These are phyloP conservation scores for Blastobotrys robertii DNA, from an alignment of 805 yeast genomes.

Conservation along the genomic window DNA sequence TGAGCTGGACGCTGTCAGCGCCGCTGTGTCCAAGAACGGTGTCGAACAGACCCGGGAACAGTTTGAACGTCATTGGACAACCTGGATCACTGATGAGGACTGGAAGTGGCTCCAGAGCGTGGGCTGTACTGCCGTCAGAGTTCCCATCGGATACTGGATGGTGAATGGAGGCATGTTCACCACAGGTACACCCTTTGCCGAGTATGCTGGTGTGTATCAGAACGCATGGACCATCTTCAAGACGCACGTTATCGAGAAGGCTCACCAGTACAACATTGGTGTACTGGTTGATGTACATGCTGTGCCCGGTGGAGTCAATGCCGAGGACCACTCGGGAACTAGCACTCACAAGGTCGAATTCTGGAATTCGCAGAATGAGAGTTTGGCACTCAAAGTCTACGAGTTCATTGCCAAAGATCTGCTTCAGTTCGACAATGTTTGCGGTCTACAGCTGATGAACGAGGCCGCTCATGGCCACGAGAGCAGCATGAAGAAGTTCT, in stretches of 20 bases:
- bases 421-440: slow-evolving; percentile 49
- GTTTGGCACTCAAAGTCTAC: slow-evolving; percentile 41
- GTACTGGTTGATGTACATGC: slow-evolving; percentile 82
- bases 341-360: slow-evolving; percentile 48
- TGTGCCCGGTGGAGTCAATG: slow-evolving; percentile 87
- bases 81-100: slow-evolving; percentile 55
- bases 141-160: slow-evolving; percentile 91
- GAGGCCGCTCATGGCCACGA: slow-evolving; percentile 60
- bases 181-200: slow-evolving; percentile 52
- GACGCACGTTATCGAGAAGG: slow-evolving; percentile 43
- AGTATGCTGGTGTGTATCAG: slow-evolving; percentile 46
- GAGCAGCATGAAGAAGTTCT: slow-evolving; percentile 44
- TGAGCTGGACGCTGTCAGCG: slow-evolving; percentile 66
- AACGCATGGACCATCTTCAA: slow-evolving; percentile 64
- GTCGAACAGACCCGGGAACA: slow-evolving; percentile 41
- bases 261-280: slow-evolving; percentile 53
- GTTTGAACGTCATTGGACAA: slow-evolving; percentile 55
- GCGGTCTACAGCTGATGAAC: slow-evolving; percentile 78
- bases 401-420: slow-evolving; percentile 57
- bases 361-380: slow-evolving; percentile 39
- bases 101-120: slow-evolving; percentile 64
- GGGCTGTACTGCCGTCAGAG: slow-evolving; percentile 71
- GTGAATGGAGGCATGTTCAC: slow-evolving; percentile 54
- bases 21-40: slow-evolving; percentile 40
- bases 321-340: slow-evolving; percentile 77